phyloP scores from a whole-genome alignment of 2,329 filamentous ascomycete genomes.

The Trichoderma arundinaceum region DNA sequence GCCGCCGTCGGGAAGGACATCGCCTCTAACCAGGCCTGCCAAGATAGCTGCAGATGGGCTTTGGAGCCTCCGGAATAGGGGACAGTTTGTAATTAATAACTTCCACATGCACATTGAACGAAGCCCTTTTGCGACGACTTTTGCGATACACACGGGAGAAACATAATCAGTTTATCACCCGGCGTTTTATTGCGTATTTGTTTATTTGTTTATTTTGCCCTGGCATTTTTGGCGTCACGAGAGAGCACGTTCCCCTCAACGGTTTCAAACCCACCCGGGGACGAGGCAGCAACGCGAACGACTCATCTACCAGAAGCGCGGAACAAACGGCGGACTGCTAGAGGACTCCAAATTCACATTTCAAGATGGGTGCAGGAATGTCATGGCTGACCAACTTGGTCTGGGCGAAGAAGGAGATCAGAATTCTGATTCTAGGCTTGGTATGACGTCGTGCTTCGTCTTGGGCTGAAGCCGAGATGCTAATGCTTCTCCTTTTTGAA shows the following conservation, averaged over 20 bases:
- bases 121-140: slow-evolving; percentile 35
- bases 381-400: slow-evolving; percentile 75
- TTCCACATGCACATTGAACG: slow-evolving; percentile 35
- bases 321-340: slow-evolving; percentile 1
- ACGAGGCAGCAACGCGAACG: slow-evolving; percentile 10
- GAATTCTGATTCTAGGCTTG: slow-evolving; percentile 92
- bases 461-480: slow-evolving; percentile 21
- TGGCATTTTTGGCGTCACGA: background rate
- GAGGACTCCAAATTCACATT: background rate
- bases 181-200: slow-evolving; percentile 1
- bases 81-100: slow-evolving; percentile 39
- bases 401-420: slow-evolving; percentile 96
- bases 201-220: slow-evolving; percentile 6
- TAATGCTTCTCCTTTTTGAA: slow-evolving; percentile 47
- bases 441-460: slow-evolving; percentile 58
- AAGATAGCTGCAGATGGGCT: slow-evolving; percentile 35
- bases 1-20: slow-evolving; percentile 39
- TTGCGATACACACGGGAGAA: slow-evolving; percentile 12
- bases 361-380: slow-evolving; percentile 67
- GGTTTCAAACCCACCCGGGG: background rate
- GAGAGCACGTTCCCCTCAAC: slow-evolving; percentile 8
- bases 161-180: background rate
- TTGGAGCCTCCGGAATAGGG: slow-evolving; percentile 42
- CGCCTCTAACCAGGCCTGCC: slow-evolving; percentile 37
- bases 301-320: background rate